Evolutionary conservation across 495 filamentous ascomycete genomes (phyloP).

Genomic region (Xylaria telfairii): DNA sequence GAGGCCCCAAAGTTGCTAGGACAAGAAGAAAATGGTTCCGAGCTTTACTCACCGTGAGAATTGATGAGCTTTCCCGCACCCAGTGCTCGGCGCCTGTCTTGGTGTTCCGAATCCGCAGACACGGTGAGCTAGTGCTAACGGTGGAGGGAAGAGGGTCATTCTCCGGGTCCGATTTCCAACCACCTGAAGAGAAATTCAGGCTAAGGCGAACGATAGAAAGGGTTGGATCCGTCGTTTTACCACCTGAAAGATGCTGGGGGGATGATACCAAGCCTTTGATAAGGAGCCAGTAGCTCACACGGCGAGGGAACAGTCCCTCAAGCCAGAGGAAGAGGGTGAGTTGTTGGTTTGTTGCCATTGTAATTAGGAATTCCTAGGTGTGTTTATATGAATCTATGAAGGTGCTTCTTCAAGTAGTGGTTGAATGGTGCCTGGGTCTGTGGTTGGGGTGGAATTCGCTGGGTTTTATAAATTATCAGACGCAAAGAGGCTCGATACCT

Average conservation of each 20-base stretch:
- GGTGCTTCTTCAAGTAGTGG: neutral
- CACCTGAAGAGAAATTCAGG: neutral
- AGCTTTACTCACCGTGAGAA: too few relatives aligned
- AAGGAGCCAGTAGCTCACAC: constrained; percentile 4
- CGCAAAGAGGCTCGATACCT: too few relatives aligned
- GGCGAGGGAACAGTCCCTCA: constrained; percentile 10
- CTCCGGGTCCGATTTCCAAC: neutral
- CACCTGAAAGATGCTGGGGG: neutral
- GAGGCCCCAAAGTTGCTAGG: too few relatives aligned
- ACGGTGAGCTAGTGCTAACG: constrained; percentile 2
- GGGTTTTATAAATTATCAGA: neutral
- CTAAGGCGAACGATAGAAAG: constrained; percentile 6
- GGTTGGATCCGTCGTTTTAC: constrained; percentile 1
- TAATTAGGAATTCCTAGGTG: neutral
- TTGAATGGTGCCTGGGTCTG: neutral
- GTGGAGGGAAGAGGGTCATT: neutral
- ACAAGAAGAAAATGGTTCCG: too few relatives aligned
- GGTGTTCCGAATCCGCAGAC: constrained; percentile 8
- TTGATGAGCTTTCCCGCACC: constrained; percentile 15
- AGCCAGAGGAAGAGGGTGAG: constrained; percentile 11
- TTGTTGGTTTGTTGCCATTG: neutral
- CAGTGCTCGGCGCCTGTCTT: neutral
- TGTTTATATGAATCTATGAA: neutral
- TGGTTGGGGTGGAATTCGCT: neutral
- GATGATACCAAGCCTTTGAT: constrained; percentile 13